phyloP scores from a whole-genome alignment of 1,284 basidiomycete genomes.

The Coniophora puteana region DNA sequence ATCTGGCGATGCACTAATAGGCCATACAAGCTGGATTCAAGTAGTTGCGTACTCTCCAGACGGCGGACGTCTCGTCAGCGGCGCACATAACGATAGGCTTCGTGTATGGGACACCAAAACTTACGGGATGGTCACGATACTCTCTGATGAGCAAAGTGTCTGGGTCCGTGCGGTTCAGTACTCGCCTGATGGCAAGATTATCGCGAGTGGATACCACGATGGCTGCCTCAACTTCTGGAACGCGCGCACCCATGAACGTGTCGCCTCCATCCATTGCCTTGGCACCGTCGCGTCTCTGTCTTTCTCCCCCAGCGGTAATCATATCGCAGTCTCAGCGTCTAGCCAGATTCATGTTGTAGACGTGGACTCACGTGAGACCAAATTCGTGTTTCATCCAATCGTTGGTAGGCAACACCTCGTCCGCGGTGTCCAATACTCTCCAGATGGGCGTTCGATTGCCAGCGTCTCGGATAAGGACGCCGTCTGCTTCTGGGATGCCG shows the following conservation, averaged over 20 bases:
- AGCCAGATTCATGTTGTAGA: too few species aligned
- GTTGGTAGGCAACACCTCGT: neutral
- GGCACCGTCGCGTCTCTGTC: too few species aligned
- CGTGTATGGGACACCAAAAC: slow-evolving; percentile 17
- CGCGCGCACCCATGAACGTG: neutral
- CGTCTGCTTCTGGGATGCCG: too few species aligned
- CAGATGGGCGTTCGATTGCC: too few species aligned
- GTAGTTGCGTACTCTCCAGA: slow-evolving; percentile 23
- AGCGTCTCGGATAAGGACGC: too few species aligned
- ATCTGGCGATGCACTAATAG: slow-evolving; percentile 3
- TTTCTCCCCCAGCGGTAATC: too few species aligned
- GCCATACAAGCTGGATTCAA: slow-evolving; percentile 15
- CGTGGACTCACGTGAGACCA: slow-evolving; percentile 3
- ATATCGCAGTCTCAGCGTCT: too few species aligned
- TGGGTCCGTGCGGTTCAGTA: slow-evolving; percentile 4
- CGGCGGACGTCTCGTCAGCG: slow-evolving; percentile 17
- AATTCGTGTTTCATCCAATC: neutral
- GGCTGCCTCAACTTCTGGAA: slow-evolving; percentile 3
- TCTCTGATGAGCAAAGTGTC: slow-evolving; percentile 7
- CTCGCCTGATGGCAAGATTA: slow-evolving; percentile 9
- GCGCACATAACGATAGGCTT: slow-evolving; percentile 15
- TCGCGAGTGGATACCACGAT: slow-evolving; percentile 7
- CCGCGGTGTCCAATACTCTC: slow-evolving; percentile 4
- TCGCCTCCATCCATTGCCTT: neutral
- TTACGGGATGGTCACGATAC: neutral